Evolutionary conservation across 2,329 filamentous ascomycete genomes (phyloP), one percentile per base, ranked within the genome.

Genomic region (Aspergillus sp.): DNA sequence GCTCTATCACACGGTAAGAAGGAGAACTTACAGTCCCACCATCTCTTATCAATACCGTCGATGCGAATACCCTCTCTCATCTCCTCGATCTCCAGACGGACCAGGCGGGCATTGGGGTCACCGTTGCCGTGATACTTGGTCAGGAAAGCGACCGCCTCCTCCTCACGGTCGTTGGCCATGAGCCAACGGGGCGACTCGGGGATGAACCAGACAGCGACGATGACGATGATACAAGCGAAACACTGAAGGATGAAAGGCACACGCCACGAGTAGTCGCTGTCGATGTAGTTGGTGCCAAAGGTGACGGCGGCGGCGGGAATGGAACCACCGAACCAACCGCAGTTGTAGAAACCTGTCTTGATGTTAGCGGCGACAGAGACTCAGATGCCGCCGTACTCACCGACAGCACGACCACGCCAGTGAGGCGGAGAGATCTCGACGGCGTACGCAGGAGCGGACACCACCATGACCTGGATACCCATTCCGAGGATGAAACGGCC

Each of bases 201-300:
- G 62, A 88, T 83, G 67, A 86, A 82, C 77, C 81, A 83, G 24
- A 86, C 79, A 7, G 76, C 64, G 1, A 60, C 57, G 49, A 87
- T 72, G 1, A 87, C 75, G 1, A 81, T 51, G 2, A 85, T 53
- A 0, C 86, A 78, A 0, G 83, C 83, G 0, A 85, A 69, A 45
- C 86, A 86, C 61, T 88, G 85, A 64, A 85, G 84, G 0, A 84
- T 83, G 46, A 88, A 79, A 0, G 84, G 84, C 53, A 88, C 85
- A 2, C 84, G 74, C 83, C 84, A 87, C 7, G 76, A 70, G 61
- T 71, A 79, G 66, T 79, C 63, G 64, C 56, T 77, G 33, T 68
- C 49, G 50, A 81, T 78, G 57, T 75, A 60, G 46, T 70, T 75
- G 62, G 67, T 73, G 30, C 77, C 78, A 51, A 73, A 81, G 16